These are phyloP conservation scores for Radiomyces spectabilis DNA, from an alignment of 192 early-diverging fungal species.

Conservation along the genomic window DNA sequence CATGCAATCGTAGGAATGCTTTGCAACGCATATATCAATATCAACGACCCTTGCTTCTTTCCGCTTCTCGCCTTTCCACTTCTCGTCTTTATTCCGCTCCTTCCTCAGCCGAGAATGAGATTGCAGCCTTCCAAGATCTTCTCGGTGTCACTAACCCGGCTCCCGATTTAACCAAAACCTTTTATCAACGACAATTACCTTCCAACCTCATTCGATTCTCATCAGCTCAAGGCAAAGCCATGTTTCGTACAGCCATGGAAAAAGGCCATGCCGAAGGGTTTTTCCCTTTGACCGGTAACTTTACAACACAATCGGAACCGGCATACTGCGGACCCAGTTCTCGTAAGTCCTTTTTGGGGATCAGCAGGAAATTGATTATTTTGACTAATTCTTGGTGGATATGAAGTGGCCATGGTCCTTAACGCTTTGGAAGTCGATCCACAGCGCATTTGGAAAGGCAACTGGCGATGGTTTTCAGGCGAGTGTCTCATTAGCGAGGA, in stretches of 20 bases:
- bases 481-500: too few relatives aligned
- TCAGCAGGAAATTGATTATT: not conserved
- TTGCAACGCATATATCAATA: too few relatives aligned
- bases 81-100: too few relatives aligned
- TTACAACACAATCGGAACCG: constrained; percentile 87
- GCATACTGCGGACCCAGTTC: constrained; percentile 85
- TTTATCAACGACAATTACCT: constrained; percentile 52
- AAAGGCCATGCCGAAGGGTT: constrained; percentile 77
- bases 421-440: constrained; percentile 92
- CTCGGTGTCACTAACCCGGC: not conserved
- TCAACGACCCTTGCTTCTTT: too few relatives aligned
- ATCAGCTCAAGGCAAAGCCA: constrained; percentile 61
- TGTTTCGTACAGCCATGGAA: constrained; percentile 75
- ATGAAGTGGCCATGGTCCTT: constrained; percentile 76
- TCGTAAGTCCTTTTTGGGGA: constrained; percentile 7
- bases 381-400: not conserved
- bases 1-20: too few relatives aligned
- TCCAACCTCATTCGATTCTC: constrained; percentile 68
- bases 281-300: constrained; percentile 81
- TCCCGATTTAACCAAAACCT: constrained; percentile 19
- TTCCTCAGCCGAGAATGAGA: too few relatives aligned
- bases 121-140: constrained; percentile 9
- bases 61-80: too few relatives aligned
- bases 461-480: constrained; percentile 77
- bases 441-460: constrained; percentile 83